Percentiles rank a stretch among this genome's conserved stretches.
Evolutionary conservation across 768 basidiomycete genomes (phyloP).

Genomic region (Tricholoma saponaceum): DNA sequence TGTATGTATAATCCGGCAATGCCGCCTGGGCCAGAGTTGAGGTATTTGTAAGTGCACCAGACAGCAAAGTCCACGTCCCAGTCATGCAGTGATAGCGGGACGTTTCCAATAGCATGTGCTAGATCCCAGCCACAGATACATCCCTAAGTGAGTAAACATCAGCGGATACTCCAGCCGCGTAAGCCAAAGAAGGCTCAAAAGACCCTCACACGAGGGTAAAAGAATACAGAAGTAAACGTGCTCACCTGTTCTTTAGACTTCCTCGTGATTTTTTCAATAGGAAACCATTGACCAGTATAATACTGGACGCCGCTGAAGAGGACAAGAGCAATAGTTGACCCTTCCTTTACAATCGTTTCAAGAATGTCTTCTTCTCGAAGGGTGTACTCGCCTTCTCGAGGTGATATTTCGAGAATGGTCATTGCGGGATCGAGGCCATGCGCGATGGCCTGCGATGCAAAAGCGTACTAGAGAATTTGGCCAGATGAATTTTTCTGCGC

Average conservation of each 20-base stretch:
- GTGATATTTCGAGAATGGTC: slow-evolving; percentile 74
- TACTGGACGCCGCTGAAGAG: slow-evolving; percentile 94
- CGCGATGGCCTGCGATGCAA: slow-evolving; percentile 82
- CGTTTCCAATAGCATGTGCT: slow-evolving; percentile 94
- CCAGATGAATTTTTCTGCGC: slow-evolving; percentile 12
- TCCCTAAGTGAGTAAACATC: slow-evolving; percentile 49
- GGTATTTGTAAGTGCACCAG: slow-evolving; percentile 98
- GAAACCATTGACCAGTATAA: slow-evolving; percentile 95
- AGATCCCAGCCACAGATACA: slow-evolving; percentile 96
- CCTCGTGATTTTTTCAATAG: slow-evolving; percentile 77
- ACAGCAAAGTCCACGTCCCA: slow-evolving; percentile 98
- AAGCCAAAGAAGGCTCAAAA: slow-evolving; percentile 3
- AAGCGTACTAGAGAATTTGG: slow-evolving; percentile 71
- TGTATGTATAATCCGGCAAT: slow-evolving; percentile 94
- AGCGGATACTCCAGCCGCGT: slow-evolving; percentile 5
- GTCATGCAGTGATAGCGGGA: slow-evolving; percentile 82
- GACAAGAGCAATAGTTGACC: slow-evolving; percentile 79
- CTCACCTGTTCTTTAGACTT: slow-evolving; percentile 80
- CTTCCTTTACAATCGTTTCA: slow-evolving; percentile 64
- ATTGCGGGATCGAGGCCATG: slow-evolving; percentile 74
- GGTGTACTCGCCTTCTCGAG: slow-evolving; percentile 78
- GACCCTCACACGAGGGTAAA: slow-evolving; percentile 12
- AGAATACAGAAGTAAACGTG: slow-evolving; percentile 5
- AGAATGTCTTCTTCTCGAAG: slow-evolving; percentile 91
- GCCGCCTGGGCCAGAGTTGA: slow-evolving; percentile 96